Evolutionary conservation across 2,329 filamentous ascomycete species (phyloP), one percentile per base, ranked within the genome.

Genomic region (Dichotomopilus funicola): DNA sequence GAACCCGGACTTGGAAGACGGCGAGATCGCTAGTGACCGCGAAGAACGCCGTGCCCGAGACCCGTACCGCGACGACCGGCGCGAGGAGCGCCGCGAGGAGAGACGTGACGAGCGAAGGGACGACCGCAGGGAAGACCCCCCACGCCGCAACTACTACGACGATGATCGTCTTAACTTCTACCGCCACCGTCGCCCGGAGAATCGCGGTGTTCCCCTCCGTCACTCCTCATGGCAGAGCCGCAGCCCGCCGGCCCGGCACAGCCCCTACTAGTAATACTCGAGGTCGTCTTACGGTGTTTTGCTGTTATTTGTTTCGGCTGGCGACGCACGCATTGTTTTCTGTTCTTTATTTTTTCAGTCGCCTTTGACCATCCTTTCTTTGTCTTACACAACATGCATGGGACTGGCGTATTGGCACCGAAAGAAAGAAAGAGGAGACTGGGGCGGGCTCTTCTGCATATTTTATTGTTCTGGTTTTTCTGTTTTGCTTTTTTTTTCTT

Each of bases 1-100:
- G 13, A 64, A 70, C 49, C 62, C 61, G 10, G 69, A 72, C 49
- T 64, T 72, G 1, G 70, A 72, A 51, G 69, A 72, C 51, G 70
- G 69, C 45, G 69, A 72, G 59, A 71, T 71, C 49, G 66, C 71
- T 34, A 70, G 68, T 49, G 70, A 71, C 49, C 67, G 69, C 8
- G 70, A 71, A 46, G 64, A 64, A 34, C 65, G 67, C 3, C 65
- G 66, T 12, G 53, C 60, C 31, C 59, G 61, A 6, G 62, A 66
- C 54, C 61, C 64, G 5, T 66, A 65, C 56, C 63, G 65, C 33
- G 64, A 66, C 49, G 64, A 66, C 56, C 65, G 68, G 4, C 65
- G 68, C 6, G 68, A 69, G 37, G 62, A 68, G 51, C 65, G 66
- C 0, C 64, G 66, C 7, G 64, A 67, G 2, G 60, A 64, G 6